Evolutionary conservation across 192 early-diverging fungal species (phyloP).

Genomic region (Coemansia sp.): DNA sequence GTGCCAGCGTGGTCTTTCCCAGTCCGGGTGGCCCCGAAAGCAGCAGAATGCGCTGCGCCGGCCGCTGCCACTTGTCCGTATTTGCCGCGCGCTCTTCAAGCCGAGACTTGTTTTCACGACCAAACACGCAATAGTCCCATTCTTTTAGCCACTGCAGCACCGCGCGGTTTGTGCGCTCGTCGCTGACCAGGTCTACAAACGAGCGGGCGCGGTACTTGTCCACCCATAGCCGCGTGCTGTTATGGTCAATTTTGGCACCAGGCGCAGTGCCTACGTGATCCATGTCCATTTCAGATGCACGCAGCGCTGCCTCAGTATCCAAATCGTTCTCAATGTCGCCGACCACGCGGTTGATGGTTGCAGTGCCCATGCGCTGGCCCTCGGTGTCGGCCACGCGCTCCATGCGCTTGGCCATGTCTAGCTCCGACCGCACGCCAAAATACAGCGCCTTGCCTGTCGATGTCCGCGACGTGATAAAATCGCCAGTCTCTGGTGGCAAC

Average conservation of each 20-base stretch:
- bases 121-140: slow-evolving; percentile 97
- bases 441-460: slow-evolving; percentile 21
- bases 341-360: slow-evolving; percentile 32
- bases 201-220: slow-evolving; percentile 82
- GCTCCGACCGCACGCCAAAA: slow-evolving; percentile 18
- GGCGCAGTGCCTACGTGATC: slow-evolving; percentile 1
- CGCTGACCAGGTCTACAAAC: slow-evolving; percentile 85
- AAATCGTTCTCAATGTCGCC: slow-evolving; percentile 31
- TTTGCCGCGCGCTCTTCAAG: slow-evolving; percentile 3
- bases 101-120: slow-evolving; percentile 18
- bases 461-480: slow-evolving; percentile 35
- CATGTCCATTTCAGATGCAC: slow-evolving; percentile 8
- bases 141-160: slow-evolving; percentile 92
- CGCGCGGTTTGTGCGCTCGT: slow-evolving; percentile 85
- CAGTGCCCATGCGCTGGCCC: slow-evolving; percentile 13
- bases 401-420: slow-evolving; percentile 17
- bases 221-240: slow-evolving; percentile 63
- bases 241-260: slow-evolving; percentile 22
- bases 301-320: slow-evolving; percentile 8
- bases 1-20: slow-evolving; percentile 96
- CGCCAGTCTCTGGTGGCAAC: slow-evolving; percentile 38
- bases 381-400: slow-evolving; percentile 1
- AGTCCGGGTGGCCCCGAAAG: slow-evolving; percentile 89
- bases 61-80: slow-evolving; percentile 40
- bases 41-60: slow-evolving; percentile 56